phyloP scores from a whole-genome alignment of 2,329 filamentous ascomycete genomes.

The Colletotrichum musae region DNA sequence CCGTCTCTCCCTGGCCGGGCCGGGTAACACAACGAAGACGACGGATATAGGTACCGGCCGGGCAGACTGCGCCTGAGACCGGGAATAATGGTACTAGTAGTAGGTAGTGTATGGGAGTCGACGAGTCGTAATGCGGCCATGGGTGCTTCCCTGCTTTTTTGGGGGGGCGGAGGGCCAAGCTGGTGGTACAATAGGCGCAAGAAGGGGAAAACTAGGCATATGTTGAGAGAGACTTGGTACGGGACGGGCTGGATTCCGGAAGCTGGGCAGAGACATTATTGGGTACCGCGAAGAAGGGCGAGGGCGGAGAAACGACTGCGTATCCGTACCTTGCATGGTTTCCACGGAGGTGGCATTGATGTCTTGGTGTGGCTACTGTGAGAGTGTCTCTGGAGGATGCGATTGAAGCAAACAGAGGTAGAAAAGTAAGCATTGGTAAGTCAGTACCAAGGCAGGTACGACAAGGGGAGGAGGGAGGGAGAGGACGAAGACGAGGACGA shows the following conservation, averaged over 20 bases:
- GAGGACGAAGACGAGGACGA: not conserved
- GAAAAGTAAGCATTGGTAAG: slow-evolving; percentile 1
- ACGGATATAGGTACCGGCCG: slow-evolving; percentile 15
- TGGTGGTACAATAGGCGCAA: slow-evolving; percentile 12
- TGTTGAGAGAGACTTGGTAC: slow-evolving; percentile 25
- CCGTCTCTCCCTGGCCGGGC: slow-evolving; percentile 24
- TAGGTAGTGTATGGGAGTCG: not conserved
- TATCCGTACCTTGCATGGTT: slow-evolving; percentile 23
- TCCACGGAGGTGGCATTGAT: slow-evolving; percentile 8
- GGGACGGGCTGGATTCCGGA: slow-evolving; percentile 17
- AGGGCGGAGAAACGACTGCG: not conserved
- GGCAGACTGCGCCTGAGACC: slow-evolving; percentile 7
- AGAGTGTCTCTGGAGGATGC: slow-evolving; percentile 6
- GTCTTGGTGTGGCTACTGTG: slow-evolving; percentile 18
- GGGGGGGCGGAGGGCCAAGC: not conserved
- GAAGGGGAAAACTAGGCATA: slow-evolving; percentile 9
- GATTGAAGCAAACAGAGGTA: slow-evolving; percentile 13
- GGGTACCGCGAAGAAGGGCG: not conserved
- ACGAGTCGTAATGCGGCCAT: slow-evolving; percentile 18
- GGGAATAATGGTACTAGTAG: not conserved
- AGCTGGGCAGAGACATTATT: slow-evolving; percentile 23
- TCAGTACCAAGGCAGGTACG: not conserved
- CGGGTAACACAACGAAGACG: slow-evolving; percentile 11
- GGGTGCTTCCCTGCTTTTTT: slow-evolving; percentile 24
- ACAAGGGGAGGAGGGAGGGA: slow-evolving; percentile 5